Evolutionary conservation across 176 grass and related monocot species (phyloP).

Genomic region (Chrysopogon serrulatus): DNA sequence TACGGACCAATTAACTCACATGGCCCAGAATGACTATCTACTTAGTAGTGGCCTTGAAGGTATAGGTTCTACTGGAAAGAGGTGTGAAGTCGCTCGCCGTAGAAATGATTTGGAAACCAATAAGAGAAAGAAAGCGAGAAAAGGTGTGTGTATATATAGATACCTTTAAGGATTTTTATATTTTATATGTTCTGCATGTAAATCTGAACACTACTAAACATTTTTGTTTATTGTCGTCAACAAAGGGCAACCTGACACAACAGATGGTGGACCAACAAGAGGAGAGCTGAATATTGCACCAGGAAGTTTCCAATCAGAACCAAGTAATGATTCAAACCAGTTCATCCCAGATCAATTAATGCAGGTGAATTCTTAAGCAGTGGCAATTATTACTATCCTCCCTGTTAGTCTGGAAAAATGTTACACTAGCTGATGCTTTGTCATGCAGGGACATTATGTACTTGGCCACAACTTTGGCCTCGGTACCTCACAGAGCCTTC

Average conservation of each 20-base stretch:
- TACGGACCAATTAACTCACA: slow-evolving; percentile 40
- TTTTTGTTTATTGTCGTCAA: slow-evolving; percentile 2
- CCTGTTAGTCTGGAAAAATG: background rate
- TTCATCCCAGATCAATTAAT: slow-evolving; percentile 71
- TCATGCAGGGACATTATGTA: slow-evolving; percentile 66
- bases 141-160: slow-evolving; percentile 38
- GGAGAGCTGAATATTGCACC: slow-evolving; percentile 42
- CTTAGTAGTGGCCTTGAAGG: slow-evolving; percentile 40
- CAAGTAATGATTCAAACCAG: slow-evolving; percentile 46
- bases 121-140: slow-evolving; percentile 67
- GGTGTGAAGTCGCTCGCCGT: slow-evolving; percentile 36
- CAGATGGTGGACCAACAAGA: slow-evolving; percentile 42
- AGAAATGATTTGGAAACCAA: slow-evolving; percentile 50
- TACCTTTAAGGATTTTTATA: slow-evolving; percentile 10
- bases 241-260: slow-evolving; percentile 32
- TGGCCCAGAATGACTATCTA: slow-evolving; percentile 40
- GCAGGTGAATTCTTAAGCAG: slow-evolving; percentile 47
- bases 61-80: slow-evolving; percentile 53
- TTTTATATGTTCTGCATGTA: background rate
- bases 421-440: slow-evolving; percentile 8
- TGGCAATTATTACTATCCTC: background rate
- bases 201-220: slow-evolving; percentile 1
- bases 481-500: slow-evolving; percentile 47
- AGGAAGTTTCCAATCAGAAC: slow-evolving; percentile 37
- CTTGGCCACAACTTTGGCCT: slow-evolving; percentile 66